Evolutionary conservation across 1,284 basidiomycete species (phyloP).

Genomic region (Ganoderma multipileum): DNA sequence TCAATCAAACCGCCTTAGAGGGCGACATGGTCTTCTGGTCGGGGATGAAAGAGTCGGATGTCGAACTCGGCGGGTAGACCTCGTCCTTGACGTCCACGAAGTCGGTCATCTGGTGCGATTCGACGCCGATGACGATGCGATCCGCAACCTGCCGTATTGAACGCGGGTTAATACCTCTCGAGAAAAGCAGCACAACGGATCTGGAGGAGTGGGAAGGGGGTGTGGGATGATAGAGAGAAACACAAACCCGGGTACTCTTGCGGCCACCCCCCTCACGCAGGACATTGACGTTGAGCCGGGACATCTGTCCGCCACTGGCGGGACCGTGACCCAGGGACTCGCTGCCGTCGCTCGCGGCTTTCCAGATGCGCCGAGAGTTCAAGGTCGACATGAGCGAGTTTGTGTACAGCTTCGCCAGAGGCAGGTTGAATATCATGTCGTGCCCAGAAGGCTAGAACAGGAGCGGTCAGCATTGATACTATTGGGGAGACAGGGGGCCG

Average conservation of each 20-base stretch:
- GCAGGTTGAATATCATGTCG: slow-evolving; percentile 40
- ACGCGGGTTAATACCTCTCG: background rate
- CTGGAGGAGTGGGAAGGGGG: background rate
- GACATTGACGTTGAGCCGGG: background rate
- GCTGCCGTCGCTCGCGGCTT: slow-evolving; percentile 4
- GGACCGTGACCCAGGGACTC: background rate
- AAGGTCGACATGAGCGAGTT: slow-evolving; percentile 41
- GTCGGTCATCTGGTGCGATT: slow-evolving; percentile 36
- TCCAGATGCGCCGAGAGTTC: slow-evolving; percentile 33
- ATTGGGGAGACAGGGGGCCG: background rate
- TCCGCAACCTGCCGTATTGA: slow-evolving; percentile 21
- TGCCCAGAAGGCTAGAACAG: slow-evolving; percentile 9
- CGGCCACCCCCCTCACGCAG: background rate
- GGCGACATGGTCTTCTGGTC: background rate
- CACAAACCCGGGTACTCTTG: background rate
- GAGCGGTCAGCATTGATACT: background rate
- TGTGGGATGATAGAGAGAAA: no score
- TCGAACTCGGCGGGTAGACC: background rate
- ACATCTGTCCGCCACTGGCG: background rate
- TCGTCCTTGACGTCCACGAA: slow-evolving; percentile 1
- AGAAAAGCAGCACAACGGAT: no score
- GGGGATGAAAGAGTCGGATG: background rate
- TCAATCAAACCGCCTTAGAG: background rate
- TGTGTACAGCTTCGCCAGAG: slow-evolving; percentile 42
- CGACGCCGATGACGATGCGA: slow-evolving; percentile 37